These are phyloP conservation scores for Penicillium macrosclerotiorum DNA, from an alignment of 495 filamentous ascomycete species.

Conservation along the genomic window DNA sequence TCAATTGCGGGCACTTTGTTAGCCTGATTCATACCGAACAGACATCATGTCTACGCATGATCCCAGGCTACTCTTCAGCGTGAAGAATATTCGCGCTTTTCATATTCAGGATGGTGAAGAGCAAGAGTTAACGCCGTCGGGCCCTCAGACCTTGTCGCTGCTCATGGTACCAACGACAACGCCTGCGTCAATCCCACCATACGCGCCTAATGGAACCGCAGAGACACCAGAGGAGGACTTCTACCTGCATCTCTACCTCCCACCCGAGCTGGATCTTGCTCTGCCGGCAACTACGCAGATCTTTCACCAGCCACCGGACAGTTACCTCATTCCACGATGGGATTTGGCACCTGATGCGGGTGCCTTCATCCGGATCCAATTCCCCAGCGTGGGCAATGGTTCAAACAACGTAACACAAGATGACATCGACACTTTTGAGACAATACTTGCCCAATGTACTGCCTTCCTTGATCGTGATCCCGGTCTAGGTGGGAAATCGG, in stretches of 20 bases:
- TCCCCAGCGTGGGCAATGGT: slow-evolving; percentile 67
- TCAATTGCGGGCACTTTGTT: slow-evolving; percentile 4
- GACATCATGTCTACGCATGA: slow-evolving; percentile 46
- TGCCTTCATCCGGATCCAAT: slow-evolving; percentile 88
- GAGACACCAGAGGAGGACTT: slow-evolving; percentile 77
- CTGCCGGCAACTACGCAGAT: slow-evolving; percentile 92
- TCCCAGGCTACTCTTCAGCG: slow-evolving; percentile 77
- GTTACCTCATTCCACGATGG: slow-evolving; percentile 92
- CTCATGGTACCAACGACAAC: slow-evolving; percentile 90
- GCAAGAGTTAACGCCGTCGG: slow-evolving; percentile 74
- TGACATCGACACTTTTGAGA: slow-evolving; percentile 94
- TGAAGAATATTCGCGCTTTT: slow-evolving; percentile 80
- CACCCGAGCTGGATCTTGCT: slow-evolving; percentile 89
- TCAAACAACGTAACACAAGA: slow-evolving; percentile 72
- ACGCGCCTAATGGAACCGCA: slow-evolving; percentile 34
- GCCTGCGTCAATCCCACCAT: slow-evolving; percentile 61
- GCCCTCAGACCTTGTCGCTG: slow-evolving; percentile 83
- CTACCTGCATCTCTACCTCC: slow-evolving; percentile 89
- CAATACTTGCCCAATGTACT: slow-evolving; percentile 92
- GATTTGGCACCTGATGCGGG: slow-evolving; percentile 82
- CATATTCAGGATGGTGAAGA: slow-evolving; percentile 88
- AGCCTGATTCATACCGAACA: neutral
- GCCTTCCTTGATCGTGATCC: slow-evolving; percentile 82
- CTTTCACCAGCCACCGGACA: slow-evolving; percentile 84
- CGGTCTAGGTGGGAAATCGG: slow-evolving; percentile 43